Base-by-base conservation (phyloP, 2,329 filamentous ascomycete species). In the Penicillium sp. region DNA sequence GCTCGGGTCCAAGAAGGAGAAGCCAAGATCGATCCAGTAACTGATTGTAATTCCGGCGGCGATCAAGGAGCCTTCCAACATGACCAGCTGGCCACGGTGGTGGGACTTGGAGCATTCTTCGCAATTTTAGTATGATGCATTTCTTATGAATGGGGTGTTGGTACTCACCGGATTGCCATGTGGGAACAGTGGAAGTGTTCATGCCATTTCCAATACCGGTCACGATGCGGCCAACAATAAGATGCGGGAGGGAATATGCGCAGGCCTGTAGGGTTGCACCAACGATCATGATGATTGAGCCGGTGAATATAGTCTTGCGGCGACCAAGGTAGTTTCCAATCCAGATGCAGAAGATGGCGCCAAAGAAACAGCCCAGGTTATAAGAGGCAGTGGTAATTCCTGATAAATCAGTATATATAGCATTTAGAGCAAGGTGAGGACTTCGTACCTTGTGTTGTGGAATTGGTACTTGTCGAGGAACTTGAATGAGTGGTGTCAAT, bases 151-250 rank as follows among this genome's bases (percentile, higher is more conserved):
- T 3, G 2, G 1, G 5, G 10, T 3, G 2, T 3, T 4, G n/a
- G 14, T 31, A 27, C 51, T 41, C 22, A 54, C 22, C 42, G 5
- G 74, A 75, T 51, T 81, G 78, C 76, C 77, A 82, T 13, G 76
- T 80, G 7, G 79, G 80, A 13, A 82, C 79, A 0, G 79, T 81
- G 0, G 77, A 78, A 0, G 79, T 80, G 56, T 81, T 81, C 67
- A 81, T 70, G 22, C 79, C 77, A 36, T 81, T 81, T 6, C 80
- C 81, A 51, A 81, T 71, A 31, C 81, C 81, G 18, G 79, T 79
- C 14, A 83, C 70, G 16, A 83, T 60, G 50, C 81, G 76, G 14
- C 79, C 79, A 34, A 80, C 71, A 46, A 83, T 79, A 45, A 83
- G 70, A 55, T 82, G 79, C 1, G 75, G 63, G 4, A 81, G 72